These are phyloP conservation scores for Epicoccum sorghinum DNA, from an alignment of 2,329 filamentous ascomycete species.

Conservation along the genomic window DNA sequence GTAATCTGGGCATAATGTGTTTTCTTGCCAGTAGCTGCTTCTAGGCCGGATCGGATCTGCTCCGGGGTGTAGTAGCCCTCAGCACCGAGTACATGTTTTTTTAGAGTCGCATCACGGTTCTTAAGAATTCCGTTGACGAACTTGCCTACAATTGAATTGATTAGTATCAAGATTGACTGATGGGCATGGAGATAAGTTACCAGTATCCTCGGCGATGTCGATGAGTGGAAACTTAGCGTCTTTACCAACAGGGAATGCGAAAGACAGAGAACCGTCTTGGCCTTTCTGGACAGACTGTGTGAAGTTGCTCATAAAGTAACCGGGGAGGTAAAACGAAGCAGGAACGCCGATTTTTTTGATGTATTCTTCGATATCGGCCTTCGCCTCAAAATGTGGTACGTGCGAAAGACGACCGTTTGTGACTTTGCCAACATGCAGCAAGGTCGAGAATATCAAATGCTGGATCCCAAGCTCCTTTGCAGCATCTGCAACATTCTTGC, in stretches of 20 bases:
- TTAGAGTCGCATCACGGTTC: slow-evolving; percentile 36
- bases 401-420: slow-evolving; percentile 43
- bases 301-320: slow-evolving; percentile 62
- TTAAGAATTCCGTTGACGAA: slow-evolving; percentile 28
- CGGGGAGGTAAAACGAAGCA: slow-evolving; percentile 58
- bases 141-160: slow-evolving; percentile 33
- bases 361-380: slow-evolving; percentile 62
- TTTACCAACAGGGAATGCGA: slow-evolving; percentile 10
- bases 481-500: slow-evolving; percentile 29
- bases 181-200: slow-evolving; percentile 30
- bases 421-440: slow-evolving; percentile 25
- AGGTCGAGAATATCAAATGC: slow-evolving; percentile 30
- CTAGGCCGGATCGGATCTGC: slow-evolving; percentile 45
- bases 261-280: slow-evolving; percentile 27
- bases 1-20: slow-evolving; percentile 12
- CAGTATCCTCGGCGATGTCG: slow-evolving; percentile 52
- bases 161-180: not conserved
- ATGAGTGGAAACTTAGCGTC: slow-evolving; percentile 49
- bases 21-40: slow-evolving; percentile 32
- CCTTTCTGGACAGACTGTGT: slow-evolving; percentile 16
- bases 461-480: slow-evolving; percentile 23
- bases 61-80: slow-evolving; percentile 33
- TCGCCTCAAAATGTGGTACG: slow-evolving; percentile 61
- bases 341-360: slow-evolving; percentile 50
- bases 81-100: slow-evolving; percentile 53